Conservation (phyloP, 768 basidiomycete species). For the Lentinula boryana region DNA sequence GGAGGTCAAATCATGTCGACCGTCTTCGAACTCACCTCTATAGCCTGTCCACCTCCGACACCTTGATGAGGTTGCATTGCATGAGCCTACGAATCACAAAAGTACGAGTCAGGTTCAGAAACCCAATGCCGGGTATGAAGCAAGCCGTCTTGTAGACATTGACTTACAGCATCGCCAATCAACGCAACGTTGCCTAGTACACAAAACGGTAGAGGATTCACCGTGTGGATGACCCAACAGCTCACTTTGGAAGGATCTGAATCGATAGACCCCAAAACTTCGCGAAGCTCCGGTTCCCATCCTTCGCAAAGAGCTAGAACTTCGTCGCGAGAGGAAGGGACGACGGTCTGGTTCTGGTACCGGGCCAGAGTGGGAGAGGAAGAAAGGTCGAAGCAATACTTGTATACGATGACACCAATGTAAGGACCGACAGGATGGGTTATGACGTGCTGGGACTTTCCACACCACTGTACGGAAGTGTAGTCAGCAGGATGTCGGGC, state of each 20-base stretch:
- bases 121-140: too few species aligned
- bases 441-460: conserved; percentile 18
- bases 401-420: conserved; percentile 16
- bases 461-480: conserved; percentile 12
- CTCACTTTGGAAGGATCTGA: conserved; percentile 13
- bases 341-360: conserved; percentile 11
- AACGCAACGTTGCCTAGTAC: conserved; percentile 23
- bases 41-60: conserved; percentile 20
- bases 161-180: conserved; percentile 25
- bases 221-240: conserved; percentile 33
- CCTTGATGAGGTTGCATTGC: conserved; percentile 21
- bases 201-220: conserved; percentile 27
- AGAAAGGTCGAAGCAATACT: conserved; percentile 10
- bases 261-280: conserved; percentile 8
- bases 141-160: too few species aligned
- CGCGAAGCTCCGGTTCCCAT: conserved; percentile 18
- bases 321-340: conserved; percentile 12
- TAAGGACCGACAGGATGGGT: conserved; percentile 17
- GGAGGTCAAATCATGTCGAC: background rate
- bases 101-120: background rate
- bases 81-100: conserved; percentile 12
- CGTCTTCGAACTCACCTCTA: conserved; percentile 10
- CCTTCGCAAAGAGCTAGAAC: conserved; percentile 10
- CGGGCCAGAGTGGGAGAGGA: conserved; percentile 8
- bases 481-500: too few species aligned